phyloP scores from a whole-genome alignment of 768 basidiomycete species.

The Lentinula guzmanii region DNA sequence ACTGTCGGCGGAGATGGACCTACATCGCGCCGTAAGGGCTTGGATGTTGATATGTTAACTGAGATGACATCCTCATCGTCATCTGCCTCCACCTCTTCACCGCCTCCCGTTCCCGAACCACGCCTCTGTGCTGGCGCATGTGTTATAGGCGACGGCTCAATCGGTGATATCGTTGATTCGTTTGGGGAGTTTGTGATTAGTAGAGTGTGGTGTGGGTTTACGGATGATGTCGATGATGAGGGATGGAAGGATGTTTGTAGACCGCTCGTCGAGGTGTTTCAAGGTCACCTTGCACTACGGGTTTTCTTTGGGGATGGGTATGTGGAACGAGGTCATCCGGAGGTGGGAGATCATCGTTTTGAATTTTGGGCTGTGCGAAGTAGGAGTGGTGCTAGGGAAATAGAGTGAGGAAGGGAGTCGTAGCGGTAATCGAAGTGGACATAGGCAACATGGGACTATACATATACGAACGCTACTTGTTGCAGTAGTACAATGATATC shows the following conservation, averaged over 20 bases:
- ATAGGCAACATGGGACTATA: too few relatives aligned
- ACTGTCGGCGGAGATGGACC: not conserved
- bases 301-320: slow-evolving; percentile 2
- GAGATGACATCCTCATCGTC: too few relatives aligned
- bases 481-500: too few relatives aligned
- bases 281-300: not conserved
- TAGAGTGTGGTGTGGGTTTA: not conserved
- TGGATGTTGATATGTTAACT: not conserved
- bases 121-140: not conserved
- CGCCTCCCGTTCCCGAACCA: too few relatives aligned
- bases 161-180: not conserved
- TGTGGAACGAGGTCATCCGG: not conserved
- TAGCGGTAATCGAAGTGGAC: too few relatives aligned
- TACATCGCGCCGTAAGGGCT: not conserved
- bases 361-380: slow-evolving; percentile 3
- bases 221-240: not conserved
- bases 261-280: not conserved
- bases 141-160: slow-evolving; percentile 1
- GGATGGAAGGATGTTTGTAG: too few relatives aligned
- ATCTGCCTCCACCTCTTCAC: not conserved
- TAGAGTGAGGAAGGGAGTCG: not conserved
- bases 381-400: not conserved
- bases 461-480: too few relatives aligned
- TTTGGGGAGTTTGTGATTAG: not conserved
- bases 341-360: not conserved